A percentile compares a stretch with the other conserved stretches of the same genome.
Conservation (phyloP, 768 basidiomycete genomes). For the Auriscalpium orientale region DNA sequence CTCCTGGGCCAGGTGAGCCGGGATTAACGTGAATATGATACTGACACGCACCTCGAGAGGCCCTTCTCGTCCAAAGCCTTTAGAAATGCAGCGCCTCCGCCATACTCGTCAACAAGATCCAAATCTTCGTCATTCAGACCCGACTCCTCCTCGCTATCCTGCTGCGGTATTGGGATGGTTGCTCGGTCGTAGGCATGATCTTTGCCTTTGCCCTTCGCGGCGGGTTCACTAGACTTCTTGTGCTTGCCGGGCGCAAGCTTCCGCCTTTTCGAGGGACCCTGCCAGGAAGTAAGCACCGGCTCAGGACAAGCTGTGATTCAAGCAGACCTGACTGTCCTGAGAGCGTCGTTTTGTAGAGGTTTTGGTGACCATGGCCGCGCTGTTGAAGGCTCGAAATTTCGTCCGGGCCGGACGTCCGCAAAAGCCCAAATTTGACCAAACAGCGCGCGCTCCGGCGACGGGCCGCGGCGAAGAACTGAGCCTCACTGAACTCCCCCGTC, state of each 20-base stretch:
- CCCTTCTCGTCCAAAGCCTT: constrained; percentile 63
- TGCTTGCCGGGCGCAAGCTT: constrained; percentile 35
- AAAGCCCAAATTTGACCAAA: too few relatives aligned
- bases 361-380: constrained; percentile 23
- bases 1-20: constrained; percentile 43
- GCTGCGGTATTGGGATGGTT: constrained; percentile 54
- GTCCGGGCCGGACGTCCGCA: too few relatives aligned
- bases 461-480: too few relatives aligned
- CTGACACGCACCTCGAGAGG: constrained; percentile 60
- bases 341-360: constrained; percentile 27
- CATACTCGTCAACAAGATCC: constrained; percentile 58
- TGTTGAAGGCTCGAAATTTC: too few relatives aligned
- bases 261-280: constrained; percentile 52
- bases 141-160: constrained; percentile 37
- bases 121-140: constrained; percentile 61
- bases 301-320: not conserved
- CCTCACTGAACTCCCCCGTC: too few relatives aligned
- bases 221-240: constrained; percentile 23
- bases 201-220: constrained; percentile 48
- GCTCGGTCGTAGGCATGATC: constrained; percentile 52
- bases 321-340: constrained; percentile 23
- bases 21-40: not conserved
- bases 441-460: too few relatives aligned
- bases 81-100: constrained; percentile 60
- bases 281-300: not conserved